Base-by-base conservation (phyloP, 2,329 filamentous ascomycete species). In the Amphichorda felina region DNA sequence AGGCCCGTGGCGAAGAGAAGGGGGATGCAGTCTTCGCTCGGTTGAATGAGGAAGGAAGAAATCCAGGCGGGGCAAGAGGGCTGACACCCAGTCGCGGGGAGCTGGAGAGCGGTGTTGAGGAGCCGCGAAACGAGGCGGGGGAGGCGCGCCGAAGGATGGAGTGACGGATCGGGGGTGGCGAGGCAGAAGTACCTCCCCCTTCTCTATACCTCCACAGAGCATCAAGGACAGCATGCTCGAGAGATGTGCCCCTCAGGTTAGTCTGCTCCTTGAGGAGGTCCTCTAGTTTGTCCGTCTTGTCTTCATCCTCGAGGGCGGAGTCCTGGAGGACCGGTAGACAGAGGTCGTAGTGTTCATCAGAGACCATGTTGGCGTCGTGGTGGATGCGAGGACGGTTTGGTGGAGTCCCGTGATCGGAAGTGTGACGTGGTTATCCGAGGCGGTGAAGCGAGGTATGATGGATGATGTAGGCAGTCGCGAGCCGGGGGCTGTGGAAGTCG, bases 1-100 rank as follows among this genome's bases (percentile, higher is more conserved):
- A 96, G 10, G 91, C 88, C 35, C 88, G 81, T 21, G 91, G 91
- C 8, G 89, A 96, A 26, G 83, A 86, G 57, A 96, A 96, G 1
- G 91, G 91, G 26, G 89, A 96, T 9, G 79, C 83, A 22, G 78
- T 79, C 51, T 81, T 88, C 40, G 79, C 76, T 47, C 88, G 77
- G 35, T 48, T 51, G 25, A 94, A 86, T 37, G 73, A 78, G 34
- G 82, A 79, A 19, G 84, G 82, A 28, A 85, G 75, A 50, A 93
- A 86, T 44, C 86, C 86, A 6, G 86, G 83, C 29, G 85, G 85
- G 39, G 82, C 82, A 32, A 87, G 75, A n/a, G 86, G 84, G 47
- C 82, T 87, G 32, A 86, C 82, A 25, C 77, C 79, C 37, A 86
- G 72, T 36, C 86, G 78, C 44, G 88, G 88, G 32, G 87, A 94